A percentile compares a stretch with the other conserved stretches of the same genome.
phyloP scores from a whole-genome alignment of 768 basidiomycete genomes.

The Tricholoma matsutake region DNA sequence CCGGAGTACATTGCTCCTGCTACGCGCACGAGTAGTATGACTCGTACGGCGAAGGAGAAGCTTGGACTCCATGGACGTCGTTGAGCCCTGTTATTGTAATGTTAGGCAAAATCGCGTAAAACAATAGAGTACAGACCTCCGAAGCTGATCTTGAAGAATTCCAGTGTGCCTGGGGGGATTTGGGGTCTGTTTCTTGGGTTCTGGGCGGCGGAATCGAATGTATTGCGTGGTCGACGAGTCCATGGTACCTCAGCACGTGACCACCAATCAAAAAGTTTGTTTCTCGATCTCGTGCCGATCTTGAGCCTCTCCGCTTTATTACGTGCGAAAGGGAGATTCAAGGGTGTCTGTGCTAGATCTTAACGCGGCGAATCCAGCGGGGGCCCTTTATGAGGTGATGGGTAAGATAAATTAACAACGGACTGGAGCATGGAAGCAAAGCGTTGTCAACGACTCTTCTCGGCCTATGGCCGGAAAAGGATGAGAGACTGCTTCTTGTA shows the following conservation, averaged over 20 bases:
- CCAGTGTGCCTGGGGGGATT: conserved; percentile 52
- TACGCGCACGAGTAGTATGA: conserved; percentile 78
- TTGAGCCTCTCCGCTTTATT: neutral
- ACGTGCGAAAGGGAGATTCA: conserved; percentile 1
- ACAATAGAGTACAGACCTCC: conserved; percentile 44
- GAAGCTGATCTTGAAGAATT: conserved; percentile 77
- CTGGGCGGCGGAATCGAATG: conserved; percentile 49
- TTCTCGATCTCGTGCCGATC: conserved; percentile 12
- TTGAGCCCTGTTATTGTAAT: conserved; percentile 45
- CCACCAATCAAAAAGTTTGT: neutral
- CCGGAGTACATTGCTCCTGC: conserved; percentile 92
- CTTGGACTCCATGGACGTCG: conserved; percentile 83
- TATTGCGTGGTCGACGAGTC: conserved; percentile 35
- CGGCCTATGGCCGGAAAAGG: conserved; percentile 26
- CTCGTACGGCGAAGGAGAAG: conserved; percentile 79
- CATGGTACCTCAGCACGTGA: conserved; percentile 21
- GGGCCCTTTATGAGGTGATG: conserved; percentile 12
- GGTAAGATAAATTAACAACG: conserved; percentile 9
- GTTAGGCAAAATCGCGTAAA: neutral
- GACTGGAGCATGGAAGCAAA: conserved; percentile 11
- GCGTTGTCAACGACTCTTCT: conserved; percentile 17
- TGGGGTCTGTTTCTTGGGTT: conserved; percentile 23
- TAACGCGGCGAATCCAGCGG: conserved; percentile 2
- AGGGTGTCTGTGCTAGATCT: neutral
- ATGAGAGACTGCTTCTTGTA: conserved; percentile 40